A percentile compares a stretch with the other conserved stretches of the same genome.
Conservation (phyloP, 1,139 yeast genomes). For the Yamadazyma conglobata region DNA sequence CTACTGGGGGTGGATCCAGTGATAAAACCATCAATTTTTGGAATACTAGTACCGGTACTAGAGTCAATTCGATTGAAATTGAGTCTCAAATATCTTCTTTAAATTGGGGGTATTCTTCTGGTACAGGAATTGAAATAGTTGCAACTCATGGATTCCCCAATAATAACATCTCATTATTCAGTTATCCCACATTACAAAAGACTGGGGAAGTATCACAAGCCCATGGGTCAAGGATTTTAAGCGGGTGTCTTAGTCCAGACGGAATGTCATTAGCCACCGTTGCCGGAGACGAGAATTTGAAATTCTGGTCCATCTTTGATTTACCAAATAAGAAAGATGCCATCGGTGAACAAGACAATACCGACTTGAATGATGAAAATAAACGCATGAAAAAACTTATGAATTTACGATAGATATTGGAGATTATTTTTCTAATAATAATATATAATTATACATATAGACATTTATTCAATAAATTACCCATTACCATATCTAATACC, state of each 20-base stretch:
- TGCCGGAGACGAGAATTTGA: slow-evolving; percentile 94
- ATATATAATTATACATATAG: too few species aligned
- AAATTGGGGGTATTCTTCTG: slow-evolving; percentile 80
- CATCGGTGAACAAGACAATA: slow-evolving; percentile 36
- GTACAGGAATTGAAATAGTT: slow-evolving; percentile 77
- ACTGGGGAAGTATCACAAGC: slow-evolving; percentile 86
- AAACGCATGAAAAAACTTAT: slow-evolving; percentile 24
- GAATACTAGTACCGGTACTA: slow-evolving; percentile 89
- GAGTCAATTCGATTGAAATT: slow-evolving; percentile 83
- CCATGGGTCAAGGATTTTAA: slow-evolving; percentile 85
- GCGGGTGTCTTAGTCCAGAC: slow-evolving; percentile 86
- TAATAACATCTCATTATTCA: slow-evolving; percentile 78
- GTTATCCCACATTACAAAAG: slow-evolving; percentile 81
- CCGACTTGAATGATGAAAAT: slow-evolving; percentile 16
- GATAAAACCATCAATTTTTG: slow-evolving; percentile 92
- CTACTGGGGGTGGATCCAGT: slow-evolving; percentile 95
- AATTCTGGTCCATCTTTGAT: slow-evolving; percentile 92
- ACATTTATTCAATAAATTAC: too few species aligned
- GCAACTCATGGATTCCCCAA: slow-evolving; percentile 95
- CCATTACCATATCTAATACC: too few species aligned
- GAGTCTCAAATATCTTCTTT: slow-evolving; percentile 93
- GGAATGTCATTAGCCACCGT: slow-evolving; percentile 88
- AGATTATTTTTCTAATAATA: too few species aligned
- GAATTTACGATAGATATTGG: too few species aligned
- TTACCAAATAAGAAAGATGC: slow-evolving; percentile 29